Base-by-base conservation (phyloP, 2,329 filamentous ascomycete species). In the Apiospora malaysiana region DNA sequence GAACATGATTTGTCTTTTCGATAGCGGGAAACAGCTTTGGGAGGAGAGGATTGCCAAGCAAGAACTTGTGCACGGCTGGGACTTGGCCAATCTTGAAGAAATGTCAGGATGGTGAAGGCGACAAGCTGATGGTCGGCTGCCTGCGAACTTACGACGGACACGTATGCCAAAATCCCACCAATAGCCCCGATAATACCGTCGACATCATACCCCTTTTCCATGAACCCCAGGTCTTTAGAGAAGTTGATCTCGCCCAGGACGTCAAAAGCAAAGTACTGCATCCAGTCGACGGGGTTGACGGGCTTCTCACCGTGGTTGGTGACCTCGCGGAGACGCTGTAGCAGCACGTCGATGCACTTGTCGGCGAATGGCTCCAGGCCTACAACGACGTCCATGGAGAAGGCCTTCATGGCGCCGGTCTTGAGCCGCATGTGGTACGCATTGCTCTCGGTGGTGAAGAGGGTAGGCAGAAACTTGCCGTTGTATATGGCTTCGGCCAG, bases 351-450 rank as follows among this genome's bases (percentile, higher is more conserved):
- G 47, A 67, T 70, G 51, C 71, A 70, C 66, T 72, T 66, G 66
- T 70, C 71, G 25, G 51, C 66, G 42, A 70, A 68, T 5, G 56
- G 51, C 66, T 72, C 69, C 42, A 66, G 32, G 21, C 66, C n/a
- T 42, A 23, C n/a, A 49, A 37, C 63, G 45, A 70, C 71, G 40
- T 70, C 69, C 63, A 70, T 69, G 2, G 66, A 69, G 37, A 68
- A 71, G n/a, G 68, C 68, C 12, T 25, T 66, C 37, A 69, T 69
- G 23, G 68, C 70, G 9, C 49, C 66, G 25, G 47, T 43, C 68
- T 71, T 71, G 49, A 70, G 68, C 7, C 46, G 51, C 32, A 59
- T 68, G 65, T 71, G 70, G 66, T 71, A 70, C 23, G 59, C 40
- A 37, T 69, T 45, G 47, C 37, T 68, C 27, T 68, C 42, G 10